phyloP scores from a whole-genome alignment of 2,329 filamentous ascomycete genomes.

The Fusarium armeniacum region DNA sequence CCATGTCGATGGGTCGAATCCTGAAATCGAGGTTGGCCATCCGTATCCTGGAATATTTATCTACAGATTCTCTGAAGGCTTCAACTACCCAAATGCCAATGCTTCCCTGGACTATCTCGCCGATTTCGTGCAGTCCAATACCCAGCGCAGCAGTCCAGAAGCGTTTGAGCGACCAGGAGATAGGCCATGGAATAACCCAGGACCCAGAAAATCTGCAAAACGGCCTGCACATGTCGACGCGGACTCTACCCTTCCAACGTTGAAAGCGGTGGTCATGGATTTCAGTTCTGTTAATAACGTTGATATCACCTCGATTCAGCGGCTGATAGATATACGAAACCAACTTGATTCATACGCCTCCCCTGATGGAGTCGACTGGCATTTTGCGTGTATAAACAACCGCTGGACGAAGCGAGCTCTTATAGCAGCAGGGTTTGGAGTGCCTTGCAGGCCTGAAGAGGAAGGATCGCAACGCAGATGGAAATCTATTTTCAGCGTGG shows the following conservation, averaged over 20 bases:
- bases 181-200: slow-evolving; percentile 95
- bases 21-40: slow-evolving; percentile 80
- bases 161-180: slow-evolving; percentile 77
- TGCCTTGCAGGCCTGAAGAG: slow-evolving; percentile 68
- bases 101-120: slow-evolving; percentile 87
- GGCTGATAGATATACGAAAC: slow-evolving; percentile 93
- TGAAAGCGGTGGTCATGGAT: slow-evolving; percentile 93
- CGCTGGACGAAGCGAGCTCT: slow-evolving; percentile 92
- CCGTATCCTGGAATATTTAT: slow-evolving; percentile 96
- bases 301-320: slow-evolving; percentile 92
- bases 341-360: slow-evolving; percentile 88
- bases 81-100: slow-evolving; percentile 95
- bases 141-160: slow-evolving; percentile 80
- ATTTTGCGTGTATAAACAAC: slow-evolving; percentile 94
- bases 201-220: slow-evolving; percentile 68
- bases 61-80: slow-evolving; percentile 93
- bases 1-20: slow-evolving; percentile 92
- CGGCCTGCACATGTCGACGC: slow-evolving; percentile 48
- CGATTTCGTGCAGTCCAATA: slow-evolving; percentile 75
- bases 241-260: slow-evolving; percentile 71
- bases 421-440: slow-evolving; percentile 88
- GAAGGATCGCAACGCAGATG: slow-evolving; percentile 73
- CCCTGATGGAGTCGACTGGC: slow-evolving; percentile 91
- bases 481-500: slow-evolving; percentile 96
- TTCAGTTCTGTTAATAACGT: slow-evolving; percentile 95